Evolutionary conservation across 306 rosid species (phyloP).

Genomic region (Crotalaria pallida): DNA sequence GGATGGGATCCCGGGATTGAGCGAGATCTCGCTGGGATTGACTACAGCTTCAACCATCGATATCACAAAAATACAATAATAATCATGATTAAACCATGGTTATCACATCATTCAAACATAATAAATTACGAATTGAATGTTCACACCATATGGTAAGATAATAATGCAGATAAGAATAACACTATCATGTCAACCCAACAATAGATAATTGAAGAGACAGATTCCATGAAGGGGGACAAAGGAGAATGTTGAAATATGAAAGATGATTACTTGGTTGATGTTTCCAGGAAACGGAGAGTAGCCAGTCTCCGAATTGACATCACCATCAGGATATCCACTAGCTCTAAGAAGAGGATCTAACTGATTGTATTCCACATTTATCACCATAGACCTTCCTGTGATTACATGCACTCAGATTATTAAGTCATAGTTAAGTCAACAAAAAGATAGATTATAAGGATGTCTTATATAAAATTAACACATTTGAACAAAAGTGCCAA

Average conservation of each 20-base stretch:
- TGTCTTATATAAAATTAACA: background rate
- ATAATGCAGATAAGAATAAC: background rate
- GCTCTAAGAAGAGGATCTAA: conserved; percentile 97
- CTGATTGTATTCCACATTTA: conserved; percentile 98
- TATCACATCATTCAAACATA: background rate
- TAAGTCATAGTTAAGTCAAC: conserved; percentile 14
- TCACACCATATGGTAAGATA: conserved; percentile 6
- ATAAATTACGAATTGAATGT: background rate
- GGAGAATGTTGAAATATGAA: conserved; percentile 10
- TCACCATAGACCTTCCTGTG: conserved; percentile 91
- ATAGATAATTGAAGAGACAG: conserved; percentile 7
- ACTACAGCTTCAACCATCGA: no score
- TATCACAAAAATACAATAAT: background rate
- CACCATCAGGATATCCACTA: conserved; percentile 86
- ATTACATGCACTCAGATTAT: conserved; percentile 4
- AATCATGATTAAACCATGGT: background rate
- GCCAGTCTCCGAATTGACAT: conserved; percentile 80
- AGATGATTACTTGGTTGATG: conserved; percentile 81
- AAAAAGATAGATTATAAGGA: background rate
- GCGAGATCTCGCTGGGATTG: no score
- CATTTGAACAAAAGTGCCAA: background rate
- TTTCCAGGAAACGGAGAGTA: conserved; percentile 96
- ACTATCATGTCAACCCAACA: background rate
- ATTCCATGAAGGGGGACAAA: background rate
- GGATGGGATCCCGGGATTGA: no score